Evolutionary conservation across 306 rosid species (phyloP).

Genomic region (Malus sieversii): DNA sequence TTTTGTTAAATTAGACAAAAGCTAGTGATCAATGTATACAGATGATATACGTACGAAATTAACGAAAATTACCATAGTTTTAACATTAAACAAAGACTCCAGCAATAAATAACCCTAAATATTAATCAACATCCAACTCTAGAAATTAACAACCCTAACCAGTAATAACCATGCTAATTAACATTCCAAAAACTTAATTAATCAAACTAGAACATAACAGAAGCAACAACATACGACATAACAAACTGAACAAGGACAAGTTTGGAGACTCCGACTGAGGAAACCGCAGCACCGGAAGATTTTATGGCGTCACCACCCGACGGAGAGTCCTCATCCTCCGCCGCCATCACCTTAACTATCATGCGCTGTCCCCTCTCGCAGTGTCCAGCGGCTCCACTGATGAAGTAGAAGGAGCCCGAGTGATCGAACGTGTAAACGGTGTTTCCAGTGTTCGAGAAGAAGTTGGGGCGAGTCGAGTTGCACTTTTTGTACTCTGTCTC

Average conservation of each 20-base stretch:
- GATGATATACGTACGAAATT: not conserved
- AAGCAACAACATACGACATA: conserved; percentile 12
- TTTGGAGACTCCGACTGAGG: conserved; percentile 13
- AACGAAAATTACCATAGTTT: not conserved
- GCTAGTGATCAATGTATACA: not conserved
- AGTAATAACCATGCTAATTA: not conserved
- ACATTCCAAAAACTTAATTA: not conserved
- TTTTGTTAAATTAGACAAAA: not conserved
- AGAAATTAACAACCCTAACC: not conserved
- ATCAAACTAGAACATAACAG: conserved; percentile 6
- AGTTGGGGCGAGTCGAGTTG: conserved; percentile 65
- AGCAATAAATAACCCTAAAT: not conserved
- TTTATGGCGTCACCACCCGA: conserved; percentile 10
- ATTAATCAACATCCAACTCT: not conserved
- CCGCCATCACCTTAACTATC: conserved; percentile 53
- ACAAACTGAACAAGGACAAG: conserved; percentile 21
- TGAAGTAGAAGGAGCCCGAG: conserved; percentile 69
- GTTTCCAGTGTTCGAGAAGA: conserved; percentile 64
- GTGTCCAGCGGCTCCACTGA: conserved; percentile 74
- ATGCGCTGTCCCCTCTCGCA: conserved; percentile 69
- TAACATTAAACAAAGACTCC: not conserved
- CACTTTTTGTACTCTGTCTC: conserved; percentile 49
- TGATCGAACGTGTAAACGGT: conserved; percentile 35
- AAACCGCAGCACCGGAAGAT: conserved; percentile 10
- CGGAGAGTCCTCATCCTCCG: conserved; percentile 27